Conservation (phyloP, 1,284 basidiomycete species). For the Mycena sp. region DNA sequence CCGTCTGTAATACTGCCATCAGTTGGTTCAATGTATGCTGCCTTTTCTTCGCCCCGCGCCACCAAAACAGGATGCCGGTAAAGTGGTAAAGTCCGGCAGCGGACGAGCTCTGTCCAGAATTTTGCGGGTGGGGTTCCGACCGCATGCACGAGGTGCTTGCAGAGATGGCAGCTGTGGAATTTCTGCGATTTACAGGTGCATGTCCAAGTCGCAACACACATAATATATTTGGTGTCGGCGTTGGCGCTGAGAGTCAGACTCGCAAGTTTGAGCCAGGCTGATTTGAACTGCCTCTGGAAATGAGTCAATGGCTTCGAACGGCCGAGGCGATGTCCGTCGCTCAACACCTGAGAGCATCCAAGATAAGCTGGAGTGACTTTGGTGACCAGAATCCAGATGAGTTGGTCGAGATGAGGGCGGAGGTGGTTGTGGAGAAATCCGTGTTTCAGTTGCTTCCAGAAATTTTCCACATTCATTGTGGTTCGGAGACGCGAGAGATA, state of each 20-base stretch:
- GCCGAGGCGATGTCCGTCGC: not conserved
- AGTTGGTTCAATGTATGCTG: not conserved
- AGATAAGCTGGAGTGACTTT: constrained; percentile 37
- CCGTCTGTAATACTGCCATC: constrained; percentile 3
- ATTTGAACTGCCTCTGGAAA: constrained; percentile 32
- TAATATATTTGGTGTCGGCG: constrained; percentile 28
- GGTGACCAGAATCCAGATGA: constrained; percentile 41
- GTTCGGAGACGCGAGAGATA: constrained; percentile 38
- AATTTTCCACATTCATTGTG: constrained; percentile 47
- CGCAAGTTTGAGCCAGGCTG: constrained; percentile 26
- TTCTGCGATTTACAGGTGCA: constrained; percentile 42
- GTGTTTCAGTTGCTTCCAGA: constrained; percentile 46
- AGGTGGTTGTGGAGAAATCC: constrained; percentile 38
- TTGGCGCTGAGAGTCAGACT: not conserved
- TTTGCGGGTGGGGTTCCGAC: constrained; percentile 20
- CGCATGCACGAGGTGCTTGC: constrained; percentile 46
- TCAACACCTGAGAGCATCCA: constrained; percentile 16
- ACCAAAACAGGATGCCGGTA: constrained; percentile 4
- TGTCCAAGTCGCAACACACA: constrained; percentile 40
- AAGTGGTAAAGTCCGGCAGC: constrained; percentile 17
- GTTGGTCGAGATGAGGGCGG: constrained; percentile 42
- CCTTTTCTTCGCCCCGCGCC: not conserved
- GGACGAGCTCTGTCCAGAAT: constrained; percentile 34
- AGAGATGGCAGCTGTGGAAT: constrained; percentile 38
- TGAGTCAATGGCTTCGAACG: not conserved